phyloP scores from a whole-genome alignment of 1,284 basidiomycete species.

The Ceratobasidium sp. region DNA sequence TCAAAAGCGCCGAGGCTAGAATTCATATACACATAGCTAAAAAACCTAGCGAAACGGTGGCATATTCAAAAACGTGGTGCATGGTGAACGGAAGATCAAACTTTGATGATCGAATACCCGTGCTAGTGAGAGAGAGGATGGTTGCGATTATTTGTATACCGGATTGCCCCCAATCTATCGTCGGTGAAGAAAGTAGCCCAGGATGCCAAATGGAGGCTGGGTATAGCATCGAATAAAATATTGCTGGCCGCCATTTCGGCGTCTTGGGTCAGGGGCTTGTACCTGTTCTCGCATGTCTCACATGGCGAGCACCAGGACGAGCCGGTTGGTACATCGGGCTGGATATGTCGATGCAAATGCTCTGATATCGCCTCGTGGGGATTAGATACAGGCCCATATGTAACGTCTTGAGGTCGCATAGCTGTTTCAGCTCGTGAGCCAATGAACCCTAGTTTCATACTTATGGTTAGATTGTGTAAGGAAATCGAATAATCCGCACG shows the following conservation, averaged over 20 bases:
- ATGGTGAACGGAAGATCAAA: too few species aligned
- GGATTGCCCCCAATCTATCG: conserved; percentile 7
- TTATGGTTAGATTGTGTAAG: not conserved
- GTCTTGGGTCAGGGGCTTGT: not conserved
- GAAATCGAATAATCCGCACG: not conserved
- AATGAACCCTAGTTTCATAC: not conserved
- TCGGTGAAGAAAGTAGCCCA: conserved; percentile 14
- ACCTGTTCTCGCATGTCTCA: conserved; percentile 1
- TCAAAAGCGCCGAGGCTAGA: too few species aligned
- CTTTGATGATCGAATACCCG: too few species aligned
- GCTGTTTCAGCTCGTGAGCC: conserved; percentile 8
- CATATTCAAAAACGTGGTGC: too few species aligned
- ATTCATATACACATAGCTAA: too few species aligned
- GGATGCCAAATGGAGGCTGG: not conserved
- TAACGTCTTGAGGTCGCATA: not conserved
- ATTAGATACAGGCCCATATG: conserved; percentile 37
- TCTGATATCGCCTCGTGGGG: conserved; percentile 21
- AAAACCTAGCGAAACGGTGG: too few species aligned
- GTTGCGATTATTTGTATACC: not conserved
- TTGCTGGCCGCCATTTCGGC: conserved; percentile 11
- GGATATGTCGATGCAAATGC: not conserved
- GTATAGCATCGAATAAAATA: conserved; percentile 3
- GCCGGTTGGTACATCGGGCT: too few species aligned
- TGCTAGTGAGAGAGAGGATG: too few species aligned
- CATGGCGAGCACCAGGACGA: not conserved